Percentiles rank a stretch among this genome's conserved stretches.
These are phyloP conservation scores for Aureobasidium sp. DNA, from an alignment of 2,329 filamentous ascomycete genomes.

Conservation along the genomic window DNA sequence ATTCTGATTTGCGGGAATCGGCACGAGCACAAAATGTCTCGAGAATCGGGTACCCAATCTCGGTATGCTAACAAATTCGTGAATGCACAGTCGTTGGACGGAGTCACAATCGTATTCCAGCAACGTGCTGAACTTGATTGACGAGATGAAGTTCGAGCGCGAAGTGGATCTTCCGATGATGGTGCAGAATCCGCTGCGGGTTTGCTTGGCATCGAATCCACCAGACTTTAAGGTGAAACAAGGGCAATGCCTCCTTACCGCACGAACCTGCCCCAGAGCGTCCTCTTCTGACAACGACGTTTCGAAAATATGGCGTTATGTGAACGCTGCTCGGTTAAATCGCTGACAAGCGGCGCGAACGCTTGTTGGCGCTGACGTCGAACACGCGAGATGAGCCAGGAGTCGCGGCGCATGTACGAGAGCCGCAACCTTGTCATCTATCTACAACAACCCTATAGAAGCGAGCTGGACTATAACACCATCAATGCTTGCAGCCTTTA, in stretches of 20 bases:
- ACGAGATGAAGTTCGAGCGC: constrained; percentile 9
- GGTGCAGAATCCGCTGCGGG: neutral
- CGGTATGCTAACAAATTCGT: neutral
- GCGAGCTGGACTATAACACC: constrained; percentile 14
- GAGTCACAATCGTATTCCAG: neutral
- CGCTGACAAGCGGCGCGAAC: neutral
- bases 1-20: neutral
- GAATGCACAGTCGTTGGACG: constrained; percentile 9
- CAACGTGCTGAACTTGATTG: neutral
- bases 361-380: neutral
- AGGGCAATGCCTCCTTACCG: neutral
- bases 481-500: neutral
- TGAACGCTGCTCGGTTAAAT: constrained; percentile 6
- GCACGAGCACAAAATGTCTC: neutral
- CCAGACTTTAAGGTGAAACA: constrained; percentile 7
- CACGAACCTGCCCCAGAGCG: constrained; percentile 5
- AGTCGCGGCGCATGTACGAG: neutral
- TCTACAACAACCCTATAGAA: constrained; percentile 2
- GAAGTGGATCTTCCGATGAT: constrained; percentile 8
- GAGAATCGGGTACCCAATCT: neutral
- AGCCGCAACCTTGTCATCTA: constrained; percentile 14
- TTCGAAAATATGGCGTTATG: constrained; percentile 12
- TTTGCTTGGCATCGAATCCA: constrained; percentile 3
- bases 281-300: neutral
- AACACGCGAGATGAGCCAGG: constrained; percentile 13